Evolutionary conservation across 164 flowering plant genomes (phyloP).

Genomic region (Vitis amurensis): DNA sequence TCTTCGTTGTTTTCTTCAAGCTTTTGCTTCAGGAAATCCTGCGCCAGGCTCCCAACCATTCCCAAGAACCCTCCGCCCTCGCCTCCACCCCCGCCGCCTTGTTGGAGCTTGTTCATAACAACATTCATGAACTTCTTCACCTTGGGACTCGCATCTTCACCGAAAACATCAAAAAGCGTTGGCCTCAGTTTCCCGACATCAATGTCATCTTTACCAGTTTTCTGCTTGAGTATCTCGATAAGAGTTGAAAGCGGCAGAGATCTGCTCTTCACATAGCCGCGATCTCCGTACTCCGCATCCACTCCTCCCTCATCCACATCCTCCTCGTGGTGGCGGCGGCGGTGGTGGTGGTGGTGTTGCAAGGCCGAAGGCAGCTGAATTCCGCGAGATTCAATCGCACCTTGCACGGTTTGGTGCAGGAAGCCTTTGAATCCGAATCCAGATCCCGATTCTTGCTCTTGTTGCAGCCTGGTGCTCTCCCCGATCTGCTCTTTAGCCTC

Average conservation of each 20-base stretch:
- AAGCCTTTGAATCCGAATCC: constrained; percentile 61
- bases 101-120: constrained; percentile 58
- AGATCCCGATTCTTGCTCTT: constrained; percentile 22
- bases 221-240: constrained; percentile 83
- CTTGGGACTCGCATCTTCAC: constrained; percentile 93
- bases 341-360: constrained; percentile 27
- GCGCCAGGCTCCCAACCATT: constrained; percentile 70
- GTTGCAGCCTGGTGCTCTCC: constrained; percentile 55
- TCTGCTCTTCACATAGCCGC: constrained; percentile 43
- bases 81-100: constrained; percentile 35
- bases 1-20: constrained; percentile 64
- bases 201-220: constrained; percentile 92
- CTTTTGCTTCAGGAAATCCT: constrained; percentile 77
- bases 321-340: constrained; percentile 17
- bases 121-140: constrained; percentile 97
- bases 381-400: constrained; percentile 77
- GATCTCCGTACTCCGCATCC: constrained; percentile 24
- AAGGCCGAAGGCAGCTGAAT: constrained; percentile 47
- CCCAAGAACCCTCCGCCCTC: constrained; percentile 66
- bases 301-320: constrained; percentile 27
- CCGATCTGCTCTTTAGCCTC: constrained; percentile 92
- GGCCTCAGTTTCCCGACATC: constrained; percentile 91
- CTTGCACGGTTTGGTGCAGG: constrained; percentile 48
- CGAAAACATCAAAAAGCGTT: constrained; percentile 72
- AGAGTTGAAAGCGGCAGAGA: constrained; percentile 86